Conservation (phyloP, 1,284 basidiomycete genomes). For the Fistulina hepatica region DNA sequence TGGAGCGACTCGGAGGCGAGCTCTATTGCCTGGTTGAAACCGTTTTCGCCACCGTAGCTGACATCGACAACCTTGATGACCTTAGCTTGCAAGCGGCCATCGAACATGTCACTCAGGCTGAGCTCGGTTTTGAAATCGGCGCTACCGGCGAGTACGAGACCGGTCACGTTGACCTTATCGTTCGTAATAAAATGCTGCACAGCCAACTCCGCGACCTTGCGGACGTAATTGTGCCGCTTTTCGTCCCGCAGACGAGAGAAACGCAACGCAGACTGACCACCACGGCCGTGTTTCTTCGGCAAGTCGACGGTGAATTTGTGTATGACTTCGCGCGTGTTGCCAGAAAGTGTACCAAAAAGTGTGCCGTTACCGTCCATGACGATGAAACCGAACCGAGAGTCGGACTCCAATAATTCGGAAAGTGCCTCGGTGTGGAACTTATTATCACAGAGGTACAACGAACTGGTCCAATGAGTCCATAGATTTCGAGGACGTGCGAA, state of each 20-base stretch:
- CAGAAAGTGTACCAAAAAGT: constrained; percentile 91
- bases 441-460: constrained; percentile 98
- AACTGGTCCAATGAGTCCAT: constrained; percentile 33
- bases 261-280: constrained; percentile 99
- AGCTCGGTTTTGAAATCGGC: constrained; percentile 99
- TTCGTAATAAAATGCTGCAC: constrained; percentile 98
- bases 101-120: constrained; percentile 94
- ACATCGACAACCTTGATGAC: constrained; percentile 98
- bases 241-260: constrained; percentile 99
- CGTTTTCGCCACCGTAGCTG: constrained; percentile 97
- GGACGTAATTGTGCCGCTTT: constrained; percentile 98
- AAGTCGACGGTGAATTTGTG: constrained; percentile 99
- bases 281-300: constrained; percentile 99
- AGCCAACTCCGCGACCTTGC: constrained; percentile 94
- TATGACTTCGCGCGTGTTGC: constrained; percentile 94
- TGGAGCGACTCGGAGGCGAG: constrained; percentile 90
- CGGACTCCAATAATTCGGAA: constrained; percentile 92
- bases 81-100: constrained; percentile 79
- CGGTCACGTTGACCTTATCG: constrained; percentile 98
- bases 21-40: constrained; percentile 99
- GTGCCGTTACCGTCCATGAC: constrained; percentile 99
- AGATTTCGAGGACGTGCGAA: constrained; percentile 2
- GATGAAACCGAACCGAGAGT: constrained; percentile 98
- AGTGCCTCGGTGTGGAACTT: constrained; percentile 99
- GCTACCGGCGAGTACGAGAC: constrained; percentile 93